These are phyloP conservation scores for Arthrobotrys musiformis DNA, from an alignment of 2,329 filamentous ascomycete genomes.

Conservation along the genomic window DNA sequence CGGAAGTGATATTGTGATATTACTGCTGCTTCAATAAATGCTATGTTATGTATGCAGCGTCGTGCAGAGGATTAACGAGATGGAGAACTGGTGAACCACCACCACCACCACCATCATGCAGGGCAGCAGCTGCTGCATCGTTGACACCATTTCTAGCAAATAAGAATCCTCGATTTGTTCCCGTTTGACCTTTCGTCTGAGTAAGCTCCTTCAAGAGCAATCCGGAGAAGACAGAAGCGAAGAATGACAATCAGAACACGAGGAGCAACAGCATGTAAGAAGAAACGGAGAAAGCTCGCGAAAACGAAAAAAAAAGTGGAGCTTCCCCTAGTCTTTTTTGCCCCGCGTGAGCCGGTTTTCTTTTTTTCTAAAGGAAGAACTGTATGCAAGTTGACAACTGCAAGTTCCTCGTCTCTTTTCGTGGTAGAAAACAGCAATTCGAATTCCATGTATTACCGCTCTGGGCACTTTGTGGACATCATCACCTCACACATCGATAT, in stretches of 20 bases:
- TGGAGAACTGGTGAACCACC: constrained; percentile 5
- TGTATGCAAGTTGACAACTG: constrained; percentile 8
- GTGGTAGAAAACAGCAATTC: constrained; percentile 10
- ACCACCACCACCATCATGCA: constrained; percentile 43
- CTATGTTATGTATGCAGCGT: too few relatives aligned
- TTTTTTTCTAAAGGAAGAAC: not conserved
- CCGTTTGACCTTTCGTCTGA: constrained; percentile 4
- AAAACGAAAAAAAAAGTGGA: not conserved
- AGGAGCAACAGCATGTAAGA: not conserved
- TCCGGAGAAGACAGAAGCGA: constrained; percentile 10
- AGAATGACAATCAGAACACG: too few relatives aligned
- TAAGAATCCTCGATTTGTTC: constrained; percentile 18
- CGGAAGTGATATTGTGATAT: constrained; percentile 6
- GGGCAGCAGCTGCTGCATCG: constrained; percentile 33
- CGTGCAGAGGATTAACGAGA: too few relatives aligned
- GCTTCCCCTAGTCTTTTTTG: not conserved
- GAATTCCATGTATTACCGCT: not conserved
- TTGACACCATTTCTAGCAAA: constrained; percentile 51
- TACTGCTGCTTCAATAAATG: too few relatives aligned
- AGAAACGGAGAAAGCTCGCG: not conserved
- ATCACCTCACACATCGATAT: not conserved
- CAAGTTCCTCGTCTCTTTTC: not conserved
- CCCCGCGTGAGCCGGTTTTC: constrained; percentile 32
- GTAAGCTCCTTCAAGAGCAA: constrained; percentile 1
- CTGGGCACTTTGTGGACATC: not conserved